These are phyloP conservation scores for Botrytis tulipae DNA, from an alignment of 2,329 filamentous ascomycete genomes.

Conservation along the genomic window DNA sequence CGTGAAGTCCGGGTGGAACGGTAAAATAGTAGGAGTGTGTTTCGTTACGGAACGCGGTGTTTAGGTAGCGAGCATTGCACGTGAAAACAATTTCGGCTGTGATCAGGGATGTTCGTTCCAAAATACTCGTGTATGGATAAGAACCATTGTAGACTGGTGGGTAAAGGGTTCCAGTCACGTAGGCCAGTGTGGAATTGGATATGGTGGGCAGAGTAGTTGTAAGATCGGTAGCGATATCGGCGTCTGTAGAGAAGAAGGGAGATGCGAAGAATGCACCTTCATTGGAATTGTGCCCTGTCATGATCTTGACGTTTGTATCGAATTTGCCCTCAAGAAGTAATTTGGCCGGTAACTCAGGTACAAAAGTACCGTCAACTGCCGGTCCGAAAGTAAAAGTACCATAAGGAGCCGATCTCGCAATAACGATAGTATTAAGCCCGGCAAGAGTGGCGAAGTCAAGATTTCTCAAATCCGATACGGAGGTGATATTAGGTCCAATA, in stretches of 20 bases:
- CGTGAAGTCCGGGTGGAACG: conserved; percentile 53
- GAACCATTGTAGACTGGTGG: conserved; percentile 48
- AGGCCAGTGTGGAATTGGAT: conserved; percentile 28
- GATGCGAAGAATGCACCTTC: conserved; percentile 39
- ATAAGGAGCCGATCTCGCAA: conserved; percentile 33
- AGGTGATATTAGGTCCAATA: conserved; percentile 19
- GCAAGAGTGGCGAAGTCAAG: conserved; percentile 22
- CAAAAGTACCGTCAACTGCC: conserved; percentile 49
- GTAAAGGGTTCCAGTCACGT: conserved; percentile 48
- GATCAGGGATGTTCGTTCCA: conserved; percentile 44
- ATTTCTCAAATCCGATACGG: conserved; percentile 15
- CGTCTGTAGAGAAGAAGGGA: conserved; percentile 34
- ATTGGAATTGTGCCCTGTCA: conserved; percentile 47
- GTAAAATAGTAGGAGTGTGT: conserved; percentile 54
- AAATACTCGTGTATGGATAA: conserved; percentile 46
- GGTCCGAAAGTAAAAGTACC: conserved; percentile 47
- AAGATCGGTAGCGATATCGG: conserved; percentile 20
- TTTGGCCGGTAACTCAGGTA: conserved; percentile 46
- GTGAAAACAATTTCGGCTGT: conserved; percentile 46
- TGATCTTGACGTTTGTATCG: conserved; percentile 45
- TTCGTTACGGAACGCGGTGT: conserved; percentile 45
- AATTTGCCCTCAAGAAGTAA: conserved; percentile 46
- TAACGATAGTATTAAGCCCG: conserved; percentile 26
- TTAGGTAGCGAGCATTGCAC: conserved; percentile 54
- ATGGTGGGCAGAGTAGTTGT: conserved; percentile 26